Conservation (phyloP, 78 protist species). For the Dictyostelium firmibasis region DNA sequence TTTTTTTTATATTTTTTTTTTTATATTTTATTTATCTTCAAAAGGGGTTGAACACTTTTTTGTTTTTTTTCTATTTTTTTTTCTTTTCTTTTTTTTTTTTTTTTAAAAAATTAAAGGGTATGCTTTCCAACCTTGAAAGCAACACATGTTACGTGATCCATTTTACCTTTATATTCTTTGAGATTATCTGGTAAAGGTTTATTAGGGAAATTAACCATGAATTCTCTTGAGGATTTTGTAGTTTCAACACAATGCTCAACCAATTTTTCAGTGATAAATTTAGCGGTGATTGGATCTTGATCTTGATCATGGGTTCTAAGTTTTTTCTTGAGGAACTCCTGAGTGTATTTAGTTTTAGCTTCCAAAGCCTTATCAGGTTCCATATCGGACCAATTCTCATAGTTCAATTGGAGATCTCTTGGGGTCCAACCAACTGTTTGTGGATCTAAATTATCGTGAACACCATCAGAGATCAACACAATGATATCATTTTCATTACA, state of each 20-base stretch:
- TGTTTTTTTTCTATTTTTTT: neutral
- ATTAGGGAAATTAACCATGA: slow-evolving; percentile 76
- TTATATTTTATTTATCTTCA: no score
- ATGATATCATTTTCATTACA: slow-evolving; percentile 75
- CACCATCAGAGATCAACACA: slow-evolving; percentile 76
- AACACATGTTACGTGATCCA: slow-evolving; percentile 84
- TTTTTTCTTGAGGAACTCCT: slow-evolving; percentile 39
- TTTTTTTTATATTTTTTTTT: no score
- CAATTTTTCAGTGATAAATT: slow-evolving; percentile 52
- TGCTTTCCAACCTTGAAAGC: slow-evolving; percentile 77
- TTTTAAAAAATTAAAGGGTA: slow-evolving; percentile 4
- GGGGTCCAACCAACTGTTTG: slow-evolving; percentile 80
- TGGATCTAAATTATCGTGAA: slow-evolving; percentile 85
- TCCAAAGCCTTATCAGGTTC: slow-evolving; percentile 69
- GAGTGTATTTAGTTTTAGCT: slow-evolving; percentile 62
- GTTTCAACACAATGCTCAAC: slow-evolving; percentile 72
- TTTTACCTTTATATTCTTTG: slow-evolving; percentile 83
- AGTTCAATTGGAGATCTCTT: slow-evolving; percentile 17
- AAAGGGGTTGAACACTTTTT: no score
- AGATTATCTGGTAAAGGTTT: slow-evolving; percentile 64
- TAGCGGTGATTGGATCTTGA: slow-evolving; percentile 46
- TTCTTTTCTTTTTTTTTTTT: neutral
- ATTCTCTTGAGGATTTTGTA: slow-evolving; percentile 72
- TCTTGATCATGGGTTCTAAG: slow-evolving; percentile 1
- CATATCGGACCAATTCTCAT: slow-evolving; percentile 72